phyloP scores from a whole-genome alignment of 2,329 filamentous ascomycete species.

The Colletotrichum sp. region DNA sequence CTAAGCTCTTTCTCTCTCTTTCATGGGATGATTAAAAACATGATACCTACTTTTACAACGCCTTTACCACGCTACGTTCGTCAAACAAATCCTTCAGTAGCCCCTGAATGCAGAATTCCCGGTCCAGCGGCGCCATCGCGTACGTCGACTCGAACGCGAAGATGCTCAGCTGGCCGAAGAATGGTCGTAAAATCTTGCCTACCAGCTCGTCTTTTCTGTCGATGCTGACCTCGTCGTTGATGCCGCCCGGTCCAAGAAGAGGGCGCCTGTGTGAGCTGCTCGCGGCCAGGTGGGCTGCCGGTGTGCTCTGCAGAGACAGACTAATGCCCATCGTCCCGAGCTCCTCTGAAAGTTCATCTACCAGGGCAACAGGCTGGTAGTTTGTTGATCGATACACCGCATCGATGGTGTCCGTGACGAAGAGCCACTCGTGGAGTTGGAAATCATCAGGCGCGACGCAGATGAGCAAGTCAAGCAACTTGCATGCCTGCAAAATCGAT shows the following conservation, averaged over 20 bases:
- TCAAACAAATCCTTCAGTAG: slow-evolving; percentile 81
- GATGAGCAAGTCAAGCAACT: slow-evolving; percentile 88
- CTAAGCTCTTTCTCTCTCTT: neutral
- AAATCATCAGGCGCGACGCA: slow-evolving; percentile 92
- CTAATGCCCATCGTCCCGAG: slow-evolving; percentile 56
- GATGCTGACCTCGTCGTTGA: slow-evolving; percentile 59
- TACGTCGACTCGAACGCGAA: slow-evolving; percentile 94
- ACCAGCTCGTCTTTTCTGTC: slow-evolving; percentile 74
- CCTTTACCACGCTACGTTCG: slow-evolving; percentile 71
- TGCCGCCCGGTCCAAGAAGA: slow-evolving; percentile 57
- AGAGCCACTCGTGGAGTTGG: slow-evolving; percentile 97
- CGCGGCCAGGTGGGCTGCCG: slow-evolving; percentile 39
- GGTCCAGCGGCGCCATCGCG: slow-evolving; percentile 75
- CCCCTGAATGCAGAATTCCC: slow-evolving; percentile 65
- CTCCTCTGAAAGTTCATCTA: slow-evolving; percentile 83
- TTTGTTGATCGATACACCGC: slow-evolving; percentile 82
- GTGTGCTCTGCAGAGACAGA: slow-evolving; percentile 38
- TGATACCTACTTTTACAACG: slow-evolving; percentile 43
- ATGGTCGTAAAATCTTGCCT: slow-evolving; percentile 80
- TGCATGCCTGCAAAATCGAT: slow-evolving; percentile 88
- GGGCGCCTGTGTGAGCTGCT: slow-evolving; percentile 47
- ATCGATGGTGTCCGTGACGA: slow-evolving; percentile 95
- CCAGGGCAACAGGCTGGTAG: slow-evolving; percentile 75
- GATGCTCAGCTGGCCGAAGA: slow-evolving; percentile 91
- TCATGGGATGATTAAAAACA: neutral